Percentiles rank a stretch among this genome's conserved stretches.
phyloP scores from a whole-genome alignment of 1,284 basidiomycete species.

The Irpex sp. region DNA sequence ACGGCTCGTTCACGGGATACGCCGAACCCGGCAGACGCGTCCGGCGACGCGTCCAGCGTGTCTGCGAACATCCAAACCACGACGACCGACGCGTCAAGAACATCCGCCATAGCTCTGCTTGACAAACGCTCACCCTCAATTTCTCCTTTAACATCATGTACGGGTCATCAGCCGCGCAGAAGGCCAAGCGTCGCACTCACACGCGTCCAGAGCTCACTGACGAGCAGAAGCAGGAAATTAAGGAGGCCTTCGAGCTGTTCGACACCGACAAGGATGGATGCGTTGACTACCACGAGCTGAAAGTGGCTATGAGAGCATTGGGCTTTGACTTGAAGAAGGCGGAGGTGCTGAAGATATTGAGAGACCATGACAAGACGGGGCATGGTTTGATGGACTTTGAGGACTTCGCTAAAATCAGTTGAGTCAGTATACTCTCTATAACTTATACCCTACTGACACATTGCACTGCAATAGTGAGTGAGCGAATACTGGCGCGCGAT shows the following conservation, averaged over 20 bases:
- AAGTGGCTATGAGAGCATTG: constrained; percentile 96
- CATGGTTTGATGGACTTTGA: constrained; percentile 94
- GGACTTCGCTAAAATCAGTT: constrained; percentile 93
- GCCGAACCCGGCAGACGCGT: neutral
- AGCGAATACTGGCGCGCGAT: constrained; percentile 89
- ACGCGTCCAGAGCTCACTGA: constrained; percentile 82
- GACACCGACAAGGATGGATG: constrained; percentile 99
- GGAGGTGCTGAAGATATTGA: constrained; percentile 92
- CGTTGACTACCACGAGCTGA: constrained; percentile 97
- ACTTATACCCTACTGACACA: constrained; percentile 17
- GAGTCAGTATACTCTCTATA: constrained; percentile 39
- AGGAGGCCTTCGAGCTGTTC: constrained; percentile 98
- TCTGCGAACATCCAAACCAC: neutral
- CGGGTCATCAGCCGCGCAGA: constrained; percentile 64
- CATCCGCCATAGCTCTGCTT: neutral
- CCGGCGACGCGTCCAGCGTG: constrained; percentile 3
- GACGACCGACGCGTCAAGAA: constrained; percentile 9
- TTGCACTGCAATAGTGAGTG: constrained; percentile 69
- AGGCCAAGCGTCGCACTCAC: constrained; percentile 69
- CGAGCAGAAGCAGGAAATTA: constrained; percentile 96
- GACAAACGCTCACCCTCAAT: neutral
- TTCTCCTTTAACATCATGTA: constrained; percentile 46
- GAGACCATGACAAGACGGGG: constrained; percentile 89
- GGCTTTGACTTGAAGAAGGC: constrained; percentile 99
- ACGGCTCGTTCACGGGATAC: neutral